Evolutionary conservation across 192 early-diverging fungal genomes (phyloP).

Genomic region (Kickxella alabastrina): DNA sequence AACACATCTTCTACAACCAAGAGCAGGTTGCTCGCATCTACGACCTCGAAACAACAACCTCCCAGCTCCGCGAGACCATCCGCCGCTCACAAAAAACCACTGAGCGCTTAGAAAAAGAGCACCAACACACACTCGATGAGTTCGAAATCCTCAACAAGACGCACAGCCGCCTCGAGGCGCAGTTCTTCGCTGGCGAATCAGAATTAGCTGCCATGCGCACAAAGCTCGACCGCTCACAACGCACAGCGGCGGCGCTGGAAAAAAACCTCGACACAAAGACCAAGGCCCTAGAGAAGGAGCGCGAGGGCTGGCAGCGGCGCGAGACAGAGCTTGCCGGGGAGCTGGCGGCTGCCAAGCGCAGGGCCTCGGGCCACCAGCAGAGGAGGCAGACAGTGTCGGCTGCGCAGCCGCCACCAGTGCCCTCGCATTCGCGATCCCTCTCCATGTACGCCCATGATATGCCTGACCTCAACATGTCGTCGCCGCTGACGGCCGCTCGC

Average conservation of each 20-base stretch:
- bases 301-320: constrained; percentile 32
- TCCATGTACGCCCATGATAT: constrained; percentile 28
- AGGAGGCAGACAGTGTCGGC: constrained; percentile 49
- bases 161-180: constrained; percentile 44
- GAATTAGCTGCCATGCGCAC: constrained; percentile 17
- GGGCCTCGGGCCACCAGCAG: constrained; percentile 25
- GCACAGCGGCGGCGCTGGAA: constrained; percentile 18
- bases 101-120: constrained; percentile 30
- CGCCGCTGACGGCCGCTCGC: constrained; percentile 12
- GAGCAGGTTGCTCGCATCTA: constrained; percentile 24
- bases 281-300: constrained; percentile 36
- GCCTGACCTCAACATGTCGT: constrained; percentile 2
- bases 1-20: constrained; percentile 4
- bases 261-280: constrained; percentile 11
- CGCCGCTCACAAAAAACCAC: constrained; percentile 9
- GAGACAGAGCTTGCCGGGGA: constrained; percentile 36
- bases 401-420: constrained; percentile 4
- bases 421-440: constrained; percentile 12
- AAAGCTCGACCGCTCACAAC: constrained; percentile 26
- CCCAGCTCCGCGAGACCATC: constrained; percentile 36
- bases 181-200: constrained; percentile 31
- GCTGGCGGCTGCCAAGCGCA: constrained; percentile 39
- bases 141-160: constrained; percentile 33
- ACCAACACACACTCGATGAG: constrained; percentile 33
- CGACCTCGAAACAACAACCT: constrained; percentile 35